Evolutionary conservation across 1,139 yeast genomes (phyloP).

Genomic region (Sugiyamaella novakii): DNA sequence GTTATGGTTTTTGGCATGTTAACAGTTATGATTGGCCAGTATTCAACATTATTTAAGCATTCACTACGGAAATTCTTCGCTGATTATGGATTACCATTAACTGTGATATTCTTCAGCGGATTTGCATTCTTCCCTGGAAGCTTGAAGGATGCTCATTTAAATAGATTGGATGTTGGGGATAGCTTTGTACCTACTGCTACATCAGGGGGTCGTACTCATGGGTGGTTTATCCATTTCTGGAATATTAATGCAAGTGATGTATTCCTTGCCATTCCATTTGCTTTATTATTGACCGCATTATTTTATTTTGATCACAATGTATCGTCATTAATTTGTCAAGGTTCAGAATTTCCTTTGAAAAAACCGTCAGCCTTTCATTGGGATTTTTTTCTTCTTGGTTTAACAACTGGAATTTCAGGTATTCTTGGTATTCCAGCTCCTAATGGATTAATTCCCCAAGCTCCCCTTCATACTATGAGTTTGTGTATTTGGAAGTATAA

Average conservation of each 20-base stretch:
- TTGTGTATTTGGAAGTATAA: slow-evolving; percentile 60
- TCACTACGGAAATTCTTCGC: slow-evolving; percentile 66
- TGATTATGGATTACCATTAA: slow-evolving; percentile 83
- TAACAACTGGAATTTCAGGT: slow-evolving; percentile 86
- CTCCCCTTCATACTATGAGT: slow-evolving; percentile 87
- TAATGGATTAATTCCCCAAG: slow-evolving; percentile 95
- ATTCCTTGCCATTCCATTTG: slow-evolving; percentile 91
- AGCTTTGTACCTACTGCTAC: slow-evolving; percentile 72
- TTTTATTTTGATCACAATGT: slow-evolving; percentile 96
- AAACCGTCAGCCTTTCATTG: slow-evolving; percentile 93
- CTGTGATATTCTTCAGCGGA: slow-evolving; percentile 88
- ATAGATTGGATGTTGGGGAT: slow-evolving; percentile 66
- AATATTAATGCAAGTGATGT: slow-evolving; percentile 69
- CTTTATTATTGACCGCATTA: slow-evolving; percentile 74
- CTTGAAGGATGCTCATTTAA: slow-evolving; percentile 54
- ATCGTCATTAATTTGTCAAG: slow-evolving; percentile 89
- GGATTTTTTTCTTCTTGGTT: slow-evolving; percentile 82
- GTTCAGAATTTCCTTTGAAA: slow-evolving; percentile 71
- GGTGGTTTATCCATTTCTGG: slow-evolving; percentile 86
- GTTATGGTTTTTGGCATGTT: slow-evolving; percentile 77
- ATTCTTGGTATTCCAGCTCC: slow-evolving; percentile 92
- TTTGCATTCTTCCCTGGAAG: slow-evolving; percentile 87
- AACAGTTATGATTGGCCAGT: slow-evolving; percentile 59
- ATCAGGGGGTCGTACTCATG: slow-evolving; percentile 48
- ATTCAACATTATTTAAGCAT: slow-evolving; percentile 62